phyloP scores from a whole-genome alignment of 2,329 filamentous ascomycete genomes.

The Karstenula rhodostoma region DNA sequence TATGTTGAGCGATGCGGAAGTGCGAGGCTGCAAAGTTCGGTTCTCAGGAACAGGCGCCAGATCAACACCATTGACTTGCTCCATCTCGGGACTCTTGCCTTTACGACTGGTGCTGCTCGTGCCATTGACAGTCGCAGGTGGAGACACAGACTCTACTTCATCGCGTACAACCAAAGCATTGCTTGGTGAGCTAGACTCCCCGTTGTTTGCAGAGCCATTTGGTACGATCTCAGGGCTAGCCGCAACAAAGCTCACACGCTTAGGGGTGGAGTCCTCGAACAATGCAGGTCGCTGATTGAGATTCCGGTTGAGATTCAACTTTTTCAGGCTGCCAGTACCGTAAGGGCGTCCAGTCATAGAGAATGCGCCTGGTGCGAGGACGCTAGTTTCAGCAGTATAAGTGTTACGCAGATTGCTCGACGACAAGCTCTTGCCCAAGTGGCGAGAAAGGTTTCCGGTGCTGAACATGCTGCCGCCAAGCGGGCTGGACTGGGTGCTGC shows the following conservation, averaged over 20 bases:
- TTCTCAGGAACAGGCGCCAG: slow-evolving; percentile 82
- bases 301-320: slow-evolving; percentile 89
- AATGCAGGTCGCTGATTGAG: slow-evolving; percentile 72
- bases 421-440: slow-evolving; percentile 86
- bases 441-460: slow-evolving; percentile 71
- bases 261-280: slow-evolving; percentile 66
- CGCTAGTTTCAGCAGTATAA: slow-evolving; percentile 83
- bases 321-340: slow-evolving; percentile 72
- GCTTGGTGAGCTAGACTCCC: slow-evolving; percentile 51
- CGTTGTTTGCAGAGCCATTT: slow-evolving; percentile 44
- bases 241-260: slow-evolving; percentile 89
- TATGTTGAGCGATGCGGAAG: slow-evolving; percentile 40
- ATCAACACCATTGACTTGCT: slow-evolving; percentile 77
- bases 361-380: slow-evolving; percentile 85
- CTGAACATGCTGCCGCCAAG: slow-evolving; percentile 51
- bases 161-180: slow-evolving; percentile 60
- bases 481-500: slow-evolving; percentile 77
- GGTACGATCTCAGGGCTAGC: slow-evolving; percentile 48
- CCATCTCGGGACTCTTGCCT: slow-evolving; percentile 67
- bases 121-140: slow-evolving; percentile 59
- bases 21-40: slow-evolving; percentile 54
- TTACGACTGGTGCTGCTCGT: slow-evolving; percentile 30
- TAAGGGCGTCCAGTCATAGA: slow-evolving; percentile 64
- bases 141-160: slow-evolving; percentile 61
- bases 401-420: slow-evolving; percentile 84